Evolutionary conservation across 805 yeast species (phyloP), one percentile per base, ranked within the genome.

Genomic region (Yarrowia sp.): DNA sequence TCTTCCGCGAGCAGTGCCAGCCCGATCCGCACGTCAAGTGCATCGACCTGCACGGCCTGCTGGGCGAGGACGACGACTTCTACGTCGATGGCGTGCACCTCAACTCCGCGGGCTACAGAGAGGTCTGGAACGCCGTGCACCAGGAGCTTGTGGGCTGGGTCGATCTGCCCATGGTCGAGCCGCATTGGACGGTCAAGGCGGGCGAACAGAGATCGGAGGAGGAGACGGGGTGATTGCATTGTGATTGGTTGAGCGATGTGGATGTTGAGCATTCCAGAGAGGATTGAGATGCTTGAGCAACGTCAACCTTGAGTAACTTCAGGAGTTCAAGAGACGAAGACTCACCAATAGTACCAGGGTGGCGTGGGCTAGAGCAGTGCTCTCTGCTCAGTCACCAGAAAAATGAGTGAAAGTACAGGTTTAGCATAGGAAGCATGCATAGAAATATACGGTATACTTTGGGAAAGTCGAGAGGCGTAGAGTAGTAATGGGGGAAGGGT

Each of bases 1-100:
- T 55, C 13, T 55, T 18, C 33, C 16, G 41, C 2, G 38, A 53
- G 4, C 42, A 35, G 14, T 51, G 59, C 18, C 33, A 36, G 22
- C 59, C 59, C 2, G 59, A 38, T 38, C 61, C 61, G 3, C 46
- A 55, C 27, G 46, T 39, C 29, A 55, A 38, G 31, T 55, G 46
- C 47, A 31, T 55, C 13, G 38, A 55, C 14, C 18, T 55, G 21
- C 38, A 55, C 29, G 25, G 16, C 8, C 16, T 55, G n/a, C 38
- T 55, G 38, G 61, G 41, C 19, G 19, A 22, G 8, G 47, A 29
- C 14, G 41, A 29, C 21, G 61, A 36, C 14, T 31, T 55, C 5
- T 35, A 35, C 16, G 35, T 38, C 4, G 61, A 55, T 6, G 61
- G 61, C 21, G 36, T 55, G 2, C 61, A 55, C 9, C 10, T 55